Evolutionary conservation across 352 stramenopile species (phyloP).

Genomic region (Pythium coloratum): DNA sequence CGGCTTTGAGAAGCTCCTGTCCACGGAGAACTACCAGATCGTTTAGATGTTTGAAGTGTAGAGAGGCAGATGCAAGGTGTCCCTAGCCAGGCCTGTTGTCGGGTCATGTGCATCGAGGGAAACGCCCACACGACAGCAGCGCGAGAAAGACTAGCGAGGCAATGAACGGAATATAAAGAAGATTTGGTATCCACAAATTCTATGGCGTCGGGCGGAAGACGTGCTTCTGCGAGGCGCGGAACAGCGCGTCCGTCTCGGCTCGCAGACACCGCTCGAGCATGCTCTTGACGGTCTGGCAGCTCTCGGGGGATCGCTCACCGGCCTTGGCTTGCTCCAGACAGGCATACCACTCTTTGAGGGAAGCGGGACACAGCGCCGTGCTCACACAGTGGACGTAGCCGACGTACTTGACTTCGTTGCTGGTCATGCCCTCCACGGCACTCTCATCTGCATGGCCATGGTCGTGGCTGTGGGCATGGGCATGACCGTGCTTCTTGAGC

Average conservation of each 20-base stretch:
- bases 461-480: conserved; percentile 1
- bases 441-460: background rate
- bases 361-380: conserved; percentile 46
- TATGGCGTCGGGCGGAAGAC: conserved; percentile 46
- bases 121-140: background rate
- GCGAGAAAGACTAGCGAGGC: conserved; percentile 1
- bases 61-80: background rate
- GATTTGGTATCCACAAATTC: conserved; percentile 6
- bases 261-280: conserved; percentile 80
- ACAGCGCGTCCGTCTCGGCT: conserved; percentile 58
- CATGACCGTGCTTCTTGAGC: conserved; percentile 12
- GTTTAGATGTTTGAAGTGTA: conserved; percentile 60
- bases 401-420: conserved; percentile 50
- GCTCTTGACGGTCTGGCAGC: conserved; percentile 52
- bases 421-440: conserved; percentile 26
- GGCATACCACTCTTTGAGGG: conserved; percentile 49
- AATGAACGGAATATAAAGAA: conserved; percentile 7
- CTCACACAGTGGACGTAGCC: conserved; percentile 66
- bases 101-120: conserved; percentile 5
- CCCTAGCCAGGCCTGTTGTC: background rate
- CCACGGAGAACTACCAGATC: conserved; percentile 87
- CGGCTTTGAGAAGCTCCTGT: conserved; percentile 87
- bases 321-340: conserved; percentile 52
- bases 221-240: conserved; percentile 60
- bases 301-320: conserved; percentile 36